Percentiles rank a stretch among this genome's conserved stretches.
Conservation (phyloP, 305 asterid genomes). For the Galium porrigens region DNA sequence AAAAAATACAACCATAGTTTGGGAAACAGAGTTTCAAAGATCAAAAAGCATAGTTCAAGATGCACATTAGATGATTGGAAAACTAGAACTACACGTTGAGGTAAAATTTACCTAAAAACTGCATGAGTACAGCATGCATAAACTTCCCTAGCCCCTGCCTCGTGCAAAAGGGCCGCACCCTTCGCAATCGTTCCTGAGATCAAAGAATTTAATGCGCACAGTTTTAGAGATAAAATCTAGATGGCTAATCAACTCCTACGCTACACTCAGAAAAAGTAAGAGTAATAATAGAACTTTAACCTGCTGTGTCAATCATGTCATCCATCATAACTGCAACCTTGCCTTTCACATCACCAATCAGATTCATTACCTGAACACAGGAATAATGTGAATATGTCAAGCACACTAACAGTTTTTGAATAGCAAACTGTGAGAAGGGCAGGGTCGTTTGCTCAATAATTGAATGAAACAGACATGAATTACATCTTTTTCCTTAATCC, state of each 20-base stretch:
- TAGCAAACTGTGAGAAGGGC: conserved; percentile 5
- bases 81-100: background rate
- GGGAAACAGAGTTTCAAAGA: background rate
- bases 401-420: conserved; percentile 6
- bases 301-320: conserved; percentile 92
- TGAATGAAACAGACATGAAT: background rate
- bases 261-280: background rate
- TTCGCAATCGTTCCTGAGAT: conserved; percentile 65
- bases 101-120: conserved; percentile 49
- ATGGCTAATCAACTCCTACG: background rate
- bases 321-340: conserved; percentile 86
- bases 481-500: background rate
- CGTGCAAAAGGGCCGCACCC: conserved; percentile 74
- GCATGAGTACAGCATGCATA: conserved; percentile 86
- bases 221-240: background rate
- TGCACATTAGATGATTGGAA: background rate
- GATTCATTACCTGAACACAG: conserved; percentile 54
- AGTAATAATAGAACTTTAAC: conserved; percentile 15
- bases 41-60: background rate
- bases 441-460: background rate
- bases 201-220: conserved; percentile 2
- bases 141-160: conserved; percentile 80
- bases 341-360: conserved; percentile 79
- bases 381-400: conserved; percentile 10
- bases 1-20: conserved; percentile 10